phyloP scores from a whole-genome alignment of 768 basidiomycete species.

The Hericium erinaceus region DNA sequence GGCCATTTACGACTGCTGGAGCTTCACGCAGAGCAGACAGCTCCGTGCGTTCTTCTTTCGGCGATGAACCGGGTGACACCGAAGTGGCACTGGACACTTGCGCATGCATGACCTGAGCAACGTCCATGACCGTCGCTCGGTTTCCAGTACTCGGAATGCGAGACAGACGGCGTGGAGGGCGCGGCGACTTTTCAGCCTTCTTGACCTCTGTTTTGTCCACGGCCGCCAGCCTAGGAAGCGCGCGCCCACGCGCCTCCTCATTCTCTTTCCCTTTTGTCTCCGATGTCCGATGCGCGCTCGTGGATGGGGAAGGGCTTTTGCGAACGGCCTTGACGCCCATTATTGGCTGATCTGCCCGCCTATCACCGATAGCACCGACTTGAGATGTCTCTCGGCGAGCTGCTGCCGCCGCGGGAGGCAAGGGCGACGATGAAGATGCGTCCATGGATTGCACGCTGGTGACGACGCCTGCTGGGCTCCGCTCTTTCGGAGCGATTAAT shows the following conservation, averaged over 20 bases:
- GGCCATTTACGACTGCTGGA: constrained; percentile 11
- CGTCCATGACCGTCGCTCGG: constrained; percentile 69
- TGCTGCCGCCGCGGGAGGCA: too few relatives aligned
- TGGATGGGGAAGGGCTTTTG: neutral
- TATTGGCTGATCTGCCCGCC: constrained; percentile 24
- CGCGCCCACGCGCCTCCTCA: constrained; percentile 28
- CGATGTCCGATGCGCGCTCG: neutral
- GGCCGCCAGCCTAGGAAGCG: constrained; percentile 32
- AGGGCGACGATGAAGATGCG: too few relatives aligned
- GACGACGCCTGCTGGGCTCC: too few relatives aligned
- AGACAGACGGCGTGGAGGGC: constrained; percentile 32
- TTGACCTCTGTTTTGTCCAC: neutral
- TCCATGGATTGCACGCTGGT: too few relatives aligned
- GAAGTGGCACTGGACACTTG: constrained; percentile 10
- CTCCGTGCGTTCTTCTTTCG: constrained; percentile 4
- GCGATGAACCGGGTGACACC: neutral
- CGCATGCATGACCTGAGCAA: constrained; percentile 52
- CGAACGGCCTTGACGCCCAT: constrained; percentile 24
- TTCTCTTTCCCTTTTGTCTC: constrained; percentile 13
- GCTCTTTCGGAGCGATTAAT: too few relatives aligned
- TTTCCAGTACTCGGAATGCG: constrained; percentile 64
- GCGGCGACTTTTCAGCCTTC: neutral
- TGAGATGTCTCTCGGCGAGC: neutral
- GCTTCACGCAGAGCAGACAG: constrained; percentile 5
- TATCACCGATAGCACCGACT: constrained; percentile 17